Conservation (phyloP, 805 yeast genomes). For the Kluyveromyces siamensis region DNA sequence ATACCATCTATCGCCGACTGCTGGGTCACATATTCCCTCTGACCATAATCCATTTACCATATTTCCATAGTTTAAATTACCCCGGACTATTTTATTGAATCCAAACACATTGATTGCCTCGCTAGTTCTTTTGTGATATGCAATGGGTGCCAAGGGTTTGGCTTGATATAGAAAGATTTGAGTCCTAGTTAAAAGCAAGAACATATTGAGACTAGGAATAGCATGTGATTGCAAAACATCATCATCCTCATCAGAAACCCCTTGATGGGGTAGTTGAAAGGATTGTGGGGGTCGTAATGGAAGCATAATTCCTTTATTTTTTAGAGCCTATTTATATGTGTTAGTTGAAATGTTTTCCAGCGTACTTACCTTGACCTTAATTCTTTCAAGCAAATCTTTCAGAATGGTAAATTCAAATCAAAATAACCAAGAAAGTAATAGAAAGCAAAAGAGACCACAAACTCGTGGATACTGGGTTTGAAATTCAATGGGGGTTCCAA, state of each 20-base stretch:
- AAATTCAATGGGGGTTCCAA: no score
- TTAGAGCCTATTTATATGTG: not conserved
- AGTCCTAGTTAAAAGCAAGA: slow-evolving; percentile 20
- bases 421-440: not conserved
- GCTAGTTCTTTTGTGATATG: slow-evolving; percentile 22
- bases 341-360: not conserved
- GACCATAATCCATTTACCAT: slow-evolving; percentile 11
- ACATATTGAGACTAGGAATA: slow-evolving; percentile 20
- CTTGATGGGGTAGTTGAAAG: slow-evolving; percentile 10
- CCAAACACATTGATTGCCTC: slow-evolving; percentile 26
- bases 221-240: slow-evolving; percentile 18
- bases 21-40: slow-evolving; percentile 5
- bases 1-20: slow-evolving; percentile 12
- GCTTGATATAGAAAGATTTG: slow-evolving; percentile 25
- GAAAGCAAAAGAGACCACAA: not conserved
- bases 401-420: no score
- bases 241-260: slow-evolving; percentile 9
- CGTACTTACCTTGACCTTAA: no score
- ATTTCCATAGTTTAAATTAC: slow-evolving; percentile 5
- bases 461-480: no score
- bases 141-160: slow-evolving; percentile 27
- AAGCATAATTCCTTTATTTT: slow-evolving; percentile 17
- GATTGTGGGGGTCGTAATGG: slow-evolving; percentile 25
- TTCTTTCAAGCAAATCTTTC: not conserved
- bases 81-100: slow-evolving; percentile 8